These are phyloP conservation scores for Neohortaea acidophila DNA, from an alignment of 495 filamentous ascomycete species.

Conservation along the genomic window DNA sequence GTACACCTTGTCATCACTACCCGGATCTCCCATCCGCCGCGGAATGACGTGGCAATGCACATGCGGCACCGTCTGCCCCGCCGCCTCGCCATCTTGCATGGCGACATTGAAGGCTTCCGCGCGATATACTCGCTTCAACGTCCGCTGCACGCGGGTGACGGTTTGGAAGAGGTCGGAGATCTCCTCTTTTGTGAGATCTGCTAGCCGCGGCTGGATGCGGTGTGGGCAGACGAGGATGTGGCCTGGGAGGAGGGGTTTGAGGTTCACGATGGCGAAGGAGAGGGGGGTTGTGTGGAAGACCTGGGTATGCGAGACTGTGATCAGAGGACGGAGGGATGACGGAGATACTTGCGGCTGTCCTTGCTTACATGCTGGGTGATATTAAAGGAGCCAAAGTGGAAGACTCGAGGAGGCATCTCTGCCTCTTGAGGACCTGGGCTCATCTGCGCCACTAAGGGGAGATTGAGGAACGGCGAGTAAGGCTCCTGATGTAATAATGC, in stretches of 20 bases:
- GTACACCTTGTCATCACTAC: conserved; percentile 55
- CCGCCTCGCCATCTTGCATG: conserved; percentile 75
- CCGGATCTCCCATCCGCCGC: conserved; percentile 43
- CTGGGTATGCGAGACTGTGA: conserved; percentile 30
- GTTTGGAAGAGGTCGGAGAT: conserved; percentile 71
- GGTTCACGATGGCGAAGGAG: conserved; percentile 77
- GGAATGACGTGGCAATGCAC: conserved; percentile 93
- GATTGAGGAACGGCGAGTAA: too few relatives aligned
- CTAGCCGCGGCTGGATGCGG: conserved; percentile 49
- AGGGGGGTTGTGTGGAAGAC: conserved; percentile 72
- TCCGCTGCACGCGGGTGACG: conserved; percentile 64
- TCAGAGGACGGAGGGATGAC: conserved; percentile 5
- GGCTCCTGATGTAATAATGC: too few relatives aligned
- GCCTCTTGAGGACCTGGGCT: background rate
- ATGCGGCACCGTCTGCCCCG: conserved; percentile 82
- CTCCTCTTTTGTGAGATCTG: conserved; percentile 58
- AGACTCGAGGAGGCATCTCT: conserved; percentile 11
- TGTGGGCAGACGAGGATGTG: conserved; percentile 74
- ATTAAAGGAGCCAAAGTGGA: conserved; percentile 50
- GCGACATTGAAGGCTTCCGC: conserved; percentile 64
- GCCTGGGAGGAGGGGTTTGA: conserved; percentile 85
- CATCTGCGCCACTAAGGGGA: too few relatives aligned
- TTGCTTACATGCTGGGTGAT: too few relatives aligned
- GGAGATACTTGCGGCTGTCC: conserved; percentile 36
- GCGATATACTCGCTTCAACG: conserved; percentile 56